Evolutionary conservation across 768 basidiomycete genomes (phyloP), one percentile per base, ranked within the genome.

Genomic region (Panus rudis): DNA sequence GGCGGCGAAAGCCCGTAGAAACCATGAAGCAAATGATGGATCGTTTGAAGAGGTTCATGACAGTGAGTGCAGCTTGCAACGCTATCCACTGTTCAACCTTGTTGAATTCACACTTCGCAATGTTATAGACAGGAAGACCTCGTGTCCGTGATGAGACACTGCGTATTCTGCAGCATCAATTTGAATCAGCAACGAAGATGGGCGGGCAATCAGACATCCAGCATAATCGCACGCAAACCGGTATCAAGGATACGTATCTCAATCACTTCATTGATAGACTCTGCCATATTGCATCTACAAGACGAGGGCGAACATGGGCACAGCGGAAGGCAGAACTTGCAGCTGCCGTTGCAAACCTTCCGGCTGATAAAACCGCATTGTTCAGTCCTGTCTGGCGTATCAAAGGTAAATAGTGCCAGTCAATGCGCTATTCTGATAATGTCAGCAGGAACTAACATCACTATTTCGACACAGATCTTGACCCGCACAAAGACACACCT

Each of bases 401-500:
- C 13, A 23, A 43, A 37, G 49, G 52, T 50, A 11, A 4, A 27
- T 39, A 26, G 17, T 22, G 13, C 11, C 13, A 26, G n/a, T n/a
- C n/a, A n/a, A n/a, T n/a, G n/a, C n/a, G n/a, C n/a, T n/a, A n/a
- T n/a, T n/a, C n/a, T n/a, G n/a, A n/a, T n/a, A n/a, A n/a, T n/a
- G n/a, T n/a, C n/a, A n/a, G n/a, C n/a, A n/a, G n/a, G n/a, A n/a
- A n/a, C n/a, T n/a, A n/a, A 24, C n/a, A 16, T 21, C 13, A 14
- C 17, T 13, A 31, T 22, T 6, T 3, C 4, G n/a, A 31, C 43
- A 10, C 42, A 71, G 71, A 58, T 3, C 46, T 73, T 0, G 64
- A 75, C 48, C 63, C 70, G 2, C 63, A 73, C 45, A 39, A 25
- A 10, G 71, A 72, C 45, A 69, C 70, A 2, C 69, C 70, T 4